These are phyloP conservation scores for Sedum album DNA, from an alignment of 164 flowering plant species.

Conservation along the genomic window DNA sequence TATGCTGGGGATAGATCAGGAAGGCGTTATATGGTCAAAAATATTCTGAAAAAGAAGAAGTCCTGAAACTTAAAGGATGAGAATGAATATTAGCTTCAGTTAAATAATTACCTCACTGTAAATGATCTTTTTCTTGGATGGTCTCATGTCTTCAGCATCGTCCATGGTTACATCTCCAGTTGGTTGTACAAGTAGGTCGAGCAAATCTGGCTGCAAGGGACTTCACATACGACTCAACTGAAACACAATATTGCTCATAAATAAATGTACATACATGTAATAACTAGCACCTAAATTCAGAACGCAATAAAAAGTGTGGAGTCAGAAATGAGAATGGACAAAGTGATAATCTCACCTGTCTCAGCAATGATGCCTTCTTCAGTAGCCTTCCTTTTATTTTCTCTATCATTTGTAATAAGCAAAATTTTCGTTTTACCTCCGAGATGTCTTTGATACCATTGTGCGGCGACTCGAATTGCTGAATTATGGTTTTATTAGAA, in stretches of 20 bases:
- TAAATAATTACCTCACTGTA: conserved; percentile 56
- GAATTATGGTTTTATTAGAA: conserved; percentile 12
- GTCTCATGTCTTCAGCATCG: conserved; percentile 77
- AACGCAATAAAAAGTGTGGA: background rate
- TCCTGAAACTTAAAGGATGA: background rate
- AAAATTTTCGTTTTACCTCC: conserved; percentile 49
- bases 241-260: conserved; percentile 13
- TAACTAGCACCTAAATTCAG: background rate
- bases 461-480: conserved; percentile 95
- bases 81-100: background rate
- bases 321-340: background rate
- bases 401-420: conserved; percentile 86
- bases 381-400: conserved; percentile 74
- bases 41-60: background rate
- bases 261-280: background rate
- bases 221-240: conserved; percentile 90
- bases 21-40: background rate
- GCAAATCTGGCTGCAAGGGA: conserved; percentile 77
- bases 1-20: conserved; percentile 50
- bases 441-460: conserved; percentile 91
- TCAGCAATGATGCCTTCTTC: conserved; percentile 84
- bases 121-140: conserved; percentile 75
- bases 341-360: conserved; percentile 42
- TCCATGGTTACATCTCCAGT: conserved; percentile 66
- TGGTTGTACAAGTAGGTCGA: conserved; percentile 78